Evolutionary conservation across 1,284 basidiomycete species (phyloP), one percentile per base, ranked within the genome.

Genomic region (Wallemia mellicola): DNA sequence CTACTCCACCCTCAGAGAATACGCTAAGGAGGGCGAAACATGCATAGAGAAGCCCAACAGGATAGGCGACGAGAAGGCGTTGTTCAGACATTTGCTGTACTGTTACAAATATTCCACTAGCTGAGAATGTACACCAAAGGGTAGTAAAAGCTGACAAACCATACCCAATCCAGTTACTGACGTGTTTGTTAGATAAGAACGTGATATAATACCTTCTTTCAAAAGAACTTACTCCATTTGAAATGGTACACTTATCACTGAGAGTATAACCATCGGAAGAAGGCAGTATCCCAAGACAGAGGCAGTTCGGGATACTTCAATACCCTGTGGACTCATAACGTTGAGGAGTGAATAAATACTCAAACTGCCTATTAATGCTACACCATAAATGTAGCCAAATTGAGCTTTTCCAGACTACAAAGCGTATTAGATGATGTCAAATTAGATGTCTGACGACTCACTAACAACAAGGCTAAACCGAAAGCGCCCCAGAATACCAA

Each of bases 341-440:
- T 99, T 98, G 65, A 99, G 79, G 60, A 99, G 81, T 56, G 81
- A 79, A 74, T 98, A 98, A 67, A 98, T 83, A 32, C 88, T 88
- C n/a, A 80, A 76, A 2, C 85, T 88, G 59, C 94, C 94, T 64
- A 98, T 78, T 15, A 96, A 77, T 58, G 86, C 92, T 62, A 99
- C 86, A 58, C 94, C 94, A 70, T 99, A 99, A 64, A 98, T 96
- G 71, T 96, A 96, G 27, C 87, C 89, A 71, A 99, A 99, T 69
- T 96, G 94, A 7, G 88, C 86, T 74, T 95, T 96, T 63, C 94
- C 94, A 17, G 88, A 89, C 89, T 96, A 68, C 19, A 38, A 24
- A 28, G 19, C 2, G 2, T 27, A 15, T 14, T n/a, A 59, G 17
- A 9, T 27, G 58, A 27, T 24, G 24, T 11, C 24, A 56, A 14